Base-by-base conservation (phyloP, 2,329 filamentous ascomycete genomes). In the Fusarium sp. region DNA sequence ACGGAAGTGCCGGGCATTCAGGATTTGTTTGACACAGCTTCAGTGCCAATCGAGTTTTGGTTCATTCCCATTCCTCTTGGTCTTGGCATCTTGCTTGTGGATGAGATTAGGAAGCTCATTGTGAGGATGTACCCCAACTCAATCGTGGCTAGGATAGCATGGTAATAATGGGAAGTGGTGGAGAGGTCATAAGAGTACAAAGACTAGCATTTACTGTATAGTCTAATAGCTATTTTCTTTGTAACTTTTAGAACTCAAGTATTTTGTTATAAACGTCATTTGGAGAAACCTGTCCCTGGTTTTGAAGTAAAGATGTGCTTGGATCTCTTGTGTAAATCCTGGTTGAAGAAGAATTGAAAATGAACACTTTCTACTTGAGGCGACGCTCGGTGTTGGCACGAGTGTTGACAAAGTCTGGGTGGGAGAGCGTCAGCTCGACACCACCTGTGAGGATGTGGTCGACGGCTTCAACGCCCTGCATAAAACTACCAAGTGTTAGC, bases 381-480 rank as follows among this genome's bases (percentile, higher is more conserved):
- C 81, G 80, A 66, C 76, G 77, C 76, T 82, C 81, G 48, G 65
- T 76, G 86, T 94, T 94, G 80, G 87, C 83, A 76, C 92, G 90
- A 58, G 82, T 82, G 84, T 98, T 98, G 86, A 98, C 94, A 79
- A 97, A 97, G 84, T 97, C 94, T 62, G 95, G 95, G 87, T 97
- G 95, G 88, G 97, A 97, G 79, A 98, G 89, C 31, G 95, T 97
- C 77, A 97, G 85, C 87, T 98, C 95, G 46, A 95, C 92, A 36
- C 93, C 91, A 73, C 95, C 95, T 81, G 92, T 94, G 82, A 95
- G 89, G 78, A 97, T 94, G 84, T 93, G 90, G 84, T 98, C 95
- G 40, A 90, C 94, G 48, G 95, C 95, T 84, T 98, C 95, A 18
- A 97, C 95, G 79, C 95, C 95, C 68, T 97, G 87, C 95, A 98